These are phyloP conservation scores for Penicillium sp. DNA, from an alignment of 2,329 filamentous ascomycete genomes.

Conservation along the genomic window DNA sequence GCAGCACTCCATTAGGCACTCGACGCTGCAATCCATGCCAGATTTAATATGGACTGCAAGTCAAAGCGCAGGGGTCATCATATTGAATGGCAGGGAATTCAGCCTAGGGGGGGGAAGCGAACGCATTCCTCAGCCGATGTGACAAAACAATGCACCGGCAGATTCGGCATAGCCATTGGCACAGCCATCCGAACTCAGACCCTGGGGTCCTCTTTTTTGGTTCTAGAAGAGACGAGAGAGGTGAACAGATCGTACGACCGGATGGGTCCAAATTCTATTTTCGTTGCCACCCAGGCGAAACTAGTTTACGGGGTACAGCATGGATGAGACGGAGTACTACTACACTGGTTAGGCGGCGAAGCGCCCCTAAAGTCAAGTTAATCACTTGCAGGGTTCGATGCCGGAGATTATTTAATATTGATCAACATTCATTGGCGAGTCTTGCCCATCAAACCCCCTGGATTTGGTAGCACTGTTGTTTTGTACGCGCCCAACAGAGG, in stretches of 20 bases:
- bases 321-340: background rate
- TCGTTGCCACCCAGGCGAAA: conserved; percentile 6
- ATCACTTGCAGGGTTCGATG: background rate
- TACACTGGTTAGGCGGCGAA: background rate
- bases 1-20: background rate
- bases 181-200: background rate
- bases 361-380: background rate
- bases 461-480: background rate
- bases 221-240: conserved; percentile 3
- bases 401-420: background rate
- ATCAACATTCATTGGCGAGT: no score
- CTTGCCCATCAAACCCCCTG: no score
- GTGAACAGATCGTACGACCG: no score
- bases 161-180: background rate
- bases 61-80: background rate
- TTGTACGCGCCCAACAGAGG: background rate
- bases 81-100: background rate
- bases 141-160: conserved; percentile 5
- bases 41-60: background rate
- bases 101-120: conserved; percentile 2
- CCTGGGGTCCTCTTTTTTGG: background rate
- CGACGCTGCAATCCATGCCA: background rate
- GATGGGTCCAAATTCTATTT: conserved; percentile 9
- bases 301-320: background rate
- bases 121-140: conserved; percentile 12